A percentile compares a stretch with the other conserved stretches of the same genome.
Conservation (phyloP, 139 green algal species). For the Zygnema circumcarinatum region DNA sequence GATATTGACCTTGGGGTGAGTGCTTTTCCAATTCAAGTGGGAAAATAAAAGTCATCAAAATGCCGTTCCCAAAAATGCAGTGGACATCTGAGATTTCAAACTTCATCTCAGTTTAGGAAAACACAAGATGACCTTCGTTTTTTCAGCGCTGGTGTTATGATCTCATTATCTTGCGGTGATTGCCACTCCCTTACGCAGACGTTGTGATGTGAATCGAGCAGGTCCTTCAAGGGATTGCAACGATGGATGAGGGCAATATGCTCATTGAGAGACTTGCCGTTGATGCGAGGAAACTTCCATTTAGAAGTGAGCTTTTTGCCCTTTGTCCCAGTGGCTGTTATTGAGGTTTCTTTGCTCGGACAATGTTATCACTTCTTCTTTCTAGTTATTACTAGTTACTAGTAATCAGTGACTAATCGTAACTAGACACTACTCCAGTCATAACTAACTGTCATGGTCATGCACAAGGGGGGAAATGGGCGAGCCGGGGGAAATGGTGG, state of each 20-base stretch:
- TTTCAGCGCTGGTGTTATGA: no score
- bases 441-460: not conserved
- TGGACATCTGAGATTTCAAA: no score
- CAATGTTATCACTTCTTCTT: not conserved
- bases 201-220: no score
- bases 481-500: not conserved
- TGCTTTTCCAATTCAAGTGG: no score
- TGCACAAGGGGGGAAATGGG: not conserved
- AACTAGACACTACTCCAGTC: not conserved
- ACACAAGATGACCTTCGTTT: no score
- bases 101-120: no score
- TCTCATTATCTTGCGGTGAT: no score
- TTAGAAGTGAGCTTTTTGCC: not conserved
- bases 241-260: not conserved
- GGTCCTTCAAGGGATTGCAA: not conserved
- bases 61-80: no score
- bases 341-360: not conserved
- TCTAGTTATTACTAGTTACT: not conserved
- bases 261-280: not conserved
- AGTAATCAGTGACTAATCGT: not conserved
- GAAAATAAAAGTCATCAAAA: no score
- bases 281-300: not conserved
- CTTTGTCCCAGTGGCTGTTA: not conserved
- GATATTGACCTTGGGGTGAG: conserved; percentile 13
- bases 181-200: no score